phyloP scores from a whole-genome alignment of 306 rosid species.

The Casuarina cunninghamiana region DNA sequence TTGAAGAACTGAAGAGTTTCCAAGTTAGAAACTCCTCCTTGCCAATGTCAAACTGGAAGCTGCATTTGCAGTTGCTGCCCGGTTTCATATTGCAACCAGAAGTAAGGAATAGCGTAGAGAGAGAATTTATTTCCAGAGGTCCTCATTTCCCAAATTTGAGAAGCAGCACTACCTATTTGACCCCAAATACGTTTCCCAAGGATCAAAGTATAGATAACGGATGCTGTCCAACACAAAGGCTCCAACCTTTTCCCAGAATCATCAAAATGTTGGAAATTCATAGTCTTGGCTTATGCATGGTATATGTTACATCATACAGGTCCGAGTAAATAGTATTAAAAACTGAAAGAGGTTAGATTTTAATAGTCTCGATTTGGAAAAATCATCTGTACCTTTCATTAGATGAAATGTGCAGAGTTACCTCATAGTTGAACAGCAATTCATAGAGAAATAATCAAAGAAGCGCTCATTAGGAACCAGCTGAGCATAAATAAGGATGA shows the following conservation, averaged over 20 bases:
- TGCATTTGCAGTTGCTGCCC: no score
- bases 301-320: not conserved
- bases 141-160: not conserved
- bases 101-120: no score
- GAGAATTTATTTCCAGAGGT: no score
- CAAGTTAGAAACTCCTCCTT: no score
- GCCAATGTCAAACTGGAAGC: no score
- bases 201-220: not conserved
- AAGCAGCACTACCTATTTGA: not conserved
- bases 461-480: not conserved
- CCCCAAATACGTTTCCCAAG: not conserved
- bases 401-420: not conserved
- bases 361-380: not conserved
- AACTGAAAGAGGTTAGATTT: not conserved
- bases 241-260: not conserved
- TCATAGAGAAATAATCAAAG: not conserved
- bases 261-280: slow-evolving; percentile 2
- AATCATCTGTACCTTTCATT: not conserved
- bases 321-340: not conserved
- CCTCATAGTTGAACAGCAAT: not conserved
- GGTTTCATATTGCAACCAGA: no score
- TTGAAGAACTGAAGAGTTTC: not conserved
- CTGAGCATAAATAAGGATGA: not conserved
- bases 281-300: not conserved
- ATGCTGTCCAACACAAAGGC: not conserved